A percentile compares a stretch with the other conserved stretches of the same genome.
Conservation (phyloP, 2,329 filamentous ascomycete genomes). For the Pleoardoris graminearum region DNA sequence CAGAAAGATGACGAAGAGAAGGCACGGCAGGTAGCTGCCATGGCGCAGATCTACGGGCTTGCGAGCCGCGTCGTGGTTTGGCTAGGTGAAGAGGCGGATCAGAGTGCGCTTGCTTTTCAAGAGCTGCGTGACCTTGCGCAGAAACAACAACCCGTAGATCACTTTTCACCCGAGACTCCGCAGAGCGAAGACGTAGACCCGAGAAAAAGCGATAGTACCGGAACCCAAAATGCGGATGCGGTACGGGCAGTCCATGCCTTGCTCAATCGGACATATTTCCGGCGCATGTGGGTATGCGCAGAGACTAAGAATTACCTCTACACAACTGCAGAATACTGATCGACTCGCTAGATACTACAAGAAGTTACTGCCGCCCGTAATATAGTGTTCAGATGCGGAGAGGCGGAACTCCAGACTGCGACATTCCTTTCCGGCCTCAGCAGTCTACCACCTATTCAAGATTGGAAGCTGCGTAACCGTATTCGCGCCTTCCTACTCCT, state of each 20-base stretch:
- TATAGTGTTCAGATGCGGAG: conserved; percentile 11
- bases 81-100: conserved; percentile 13
- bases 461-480: not conserved
- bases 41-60: conserved; percentile 17
- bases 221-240: not conserved
- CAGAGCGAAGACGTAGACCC: not conserved
- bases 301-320: not conserved
- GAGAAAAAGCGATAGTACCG: too few species aligned
- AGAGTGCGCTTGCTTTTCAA: not conserved
- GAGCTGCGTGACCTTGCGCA: not conserved
- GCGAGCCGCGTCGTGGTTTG: conserved; percentile 15
- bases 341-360: conserved; percentile 7
- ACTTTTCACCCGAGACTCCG: not conserved
- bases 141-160: not conserved
- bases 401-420: conserved; percentile 2
- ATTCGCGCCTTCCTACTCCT: conserved; percentile 6
- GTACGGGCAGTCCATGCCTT: not conserved
- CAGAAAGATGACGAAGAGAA: conserved; percentile 13
- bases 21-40: conserved; percentile 12
- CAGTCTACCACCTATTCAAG: not conserved
- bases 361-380: conserved; percentile 14
- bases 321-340: not conserved
- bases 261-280: conserved; percentile 11
- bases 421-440: conserved; percentile 8
- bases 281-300: conserved; percentile 13